Evolutionary conservation across 768 basidiomycete species (phyloP).

Genomic region (Calvatia gigantea): DNA sequence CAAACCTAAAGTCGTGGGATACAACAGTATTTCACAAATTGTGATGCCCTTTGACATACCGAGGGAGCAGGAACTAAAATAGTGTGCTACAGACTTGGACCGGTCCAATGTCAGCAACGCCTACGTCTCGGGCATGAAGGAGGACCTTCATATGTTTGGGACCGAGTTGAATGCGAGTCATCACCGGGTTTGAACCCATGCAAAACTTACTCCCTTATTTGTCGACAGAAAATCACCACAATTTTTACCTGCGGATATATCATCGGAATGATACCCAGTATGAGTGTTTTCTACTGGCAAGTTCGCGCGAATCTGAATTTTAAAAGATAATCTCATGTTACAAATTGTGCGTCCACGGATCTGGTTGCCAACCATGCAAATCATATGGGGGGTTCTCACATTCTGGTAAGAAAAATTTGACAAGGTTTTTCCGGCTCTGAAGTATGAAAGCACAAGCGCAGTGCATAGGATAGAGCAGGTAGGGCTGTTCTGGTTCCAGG

Average conservation of each 20-base stretch:
- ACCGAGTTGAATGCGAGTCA: slow-evolving; percentile 54
- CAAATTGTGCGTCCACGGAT: slow-evolving; percentile 60
- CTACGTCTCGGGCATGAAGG: slow-evolving; percentile 77
- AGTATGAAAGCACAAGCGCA: slow-evolving; percentile 43
- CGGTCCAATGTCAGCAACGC: slow-evolving; percentile 69
- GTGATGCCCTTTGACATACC: slow-evolving; percentile 25
- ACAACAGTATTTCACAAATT: slow-evolving; percentile 62
- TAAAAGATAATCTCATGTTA: slow-evolving; percentile 59
- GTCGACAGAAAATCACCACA: slow-evolving; percentile 56
- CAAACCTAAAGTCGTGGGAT: slow-evolving; percentile 11
- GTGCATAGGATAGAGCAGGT: slow-evolving; percentile 58
- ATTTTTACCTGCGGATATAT: slow-evolving; percentile 76
- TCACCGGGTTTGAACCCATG: background rate
- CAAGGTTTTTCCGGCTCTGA: background rate
- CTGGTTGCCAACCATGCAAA: slow-evolving; percentile 64
- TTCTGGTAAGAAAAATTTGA: slow-evolving; percentile 41
- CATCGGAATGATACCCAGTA: slow-evolving; percentile 70
- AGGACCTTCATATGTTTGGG: slow-evolving; percentile 63
- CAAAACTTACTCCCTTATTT: slow-evolving; percentile 3
- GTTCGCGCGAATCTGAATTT: background rate
- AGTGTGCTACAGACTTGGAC: slow-evolving; percentile 48
- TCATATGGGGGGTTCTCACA: slow-evolving; percentile 64
- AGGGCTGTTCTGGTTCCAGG: background rate
- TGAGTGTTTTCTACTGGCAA: background rate
- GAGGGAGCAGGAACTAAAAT: background rate